Evolutionary conservation across 164 flowering plant genomes (phyloP).

Genomic region (Nymphaea colorata): DNA sequence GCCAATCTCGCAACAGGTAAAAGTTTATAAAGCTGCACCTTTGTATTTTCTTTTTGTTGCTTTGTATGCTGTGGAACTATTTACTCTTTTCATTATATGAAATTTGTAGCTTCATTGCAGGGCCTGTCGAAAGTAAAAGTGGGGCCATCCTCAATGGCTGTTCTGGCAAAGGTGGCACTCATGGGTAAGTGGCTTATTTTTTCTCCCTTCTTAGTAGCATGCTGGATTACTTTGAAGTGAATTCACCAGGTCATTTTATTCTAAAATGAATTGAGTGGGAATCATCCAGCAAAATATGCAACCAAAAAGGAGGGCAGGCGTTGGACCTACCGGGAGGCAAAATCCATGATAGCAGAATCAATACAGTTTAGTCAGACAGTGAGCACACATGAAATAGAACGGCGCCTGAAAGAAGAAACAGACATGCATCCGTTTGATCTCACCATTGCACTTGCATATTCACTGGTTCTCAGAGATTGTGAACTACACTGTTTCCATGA

Average conservation of each 20-base stretch:
- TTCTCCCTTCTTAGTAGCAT: not conserved
- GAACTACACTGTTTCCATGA: conserved; percentile 66
- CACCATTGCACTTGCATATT: conserved; percentile 65
- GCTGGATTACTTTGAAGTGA: not conserved
- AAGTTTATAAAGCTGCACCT: not conserved
- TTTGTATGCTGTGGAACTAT: not conserved
- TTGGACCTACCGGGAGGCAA: conserved; percentile 63
- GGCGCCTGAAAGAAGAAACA: conserved; percentile 47
- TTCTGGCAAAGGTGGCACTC: conserved; percentile 70
- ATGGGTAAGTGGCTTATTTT: conserved; percentile 50
- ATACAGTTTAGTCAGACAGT: conserved; percentile 68
- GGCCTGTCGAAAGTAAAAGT: conserved; percentile 63
- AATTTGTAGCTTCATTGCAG: conserved; percentile 18
- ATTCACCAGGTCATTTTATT: not conserved
- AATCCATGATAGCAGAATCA: conserved; percentile 57
- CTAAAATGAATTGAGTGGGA: too few relatives aligned
- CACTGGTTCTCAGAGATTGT: conserved; percentile 66
- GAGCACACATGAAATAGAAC: conserved; percentile 43
- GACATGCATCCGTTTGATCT: conserved; percentile 81
- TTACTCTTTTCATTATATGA: conserved; percentile 4
- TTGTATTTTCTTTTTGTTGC: not conserved
- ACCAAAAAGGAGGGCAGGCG: conserved; percentile 56
- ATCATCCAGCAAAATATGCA: conserved; percentile 59
- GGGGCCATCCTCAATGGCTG: conserved; percentile 68
- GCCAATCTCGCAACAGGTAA: conserved; percentile 52